Evolutionary conservation across 2,329 filamentous ascomycete genomes (phyloP).

Genomic region (Aspergillus chevalieri): DNA sequence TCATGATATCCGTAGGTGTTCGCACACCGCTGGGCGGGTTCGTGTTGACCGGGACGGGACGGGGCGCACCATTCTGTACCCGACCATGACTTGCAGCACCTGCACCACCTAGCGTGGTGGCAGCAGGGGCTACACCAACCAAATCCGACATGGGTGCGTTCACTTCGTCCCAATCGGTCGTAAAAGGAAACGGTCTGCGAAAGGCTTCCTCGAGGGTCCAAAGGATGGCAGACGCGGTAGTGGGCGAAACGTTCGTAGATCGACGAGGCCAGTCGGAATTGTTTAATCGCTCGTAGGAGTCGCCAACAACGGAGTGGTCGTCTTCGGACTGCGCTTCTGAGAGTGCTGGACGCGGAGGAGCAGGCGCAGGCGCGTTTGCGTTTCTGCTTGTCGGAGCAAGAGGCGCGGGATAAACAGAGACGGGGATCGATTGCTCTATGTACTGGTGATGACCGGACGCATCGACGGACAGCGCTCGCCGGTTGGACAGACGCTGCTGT

Average conservation of each 20-base stretch:
- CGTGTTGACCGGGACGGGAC: conserved; percentile 49
- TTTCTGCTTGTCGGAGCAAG: conserved; percentile 1
- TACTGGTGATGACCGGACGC: conserved; percentile 20
- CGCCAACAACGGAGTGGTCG: conserved; percentile 27
- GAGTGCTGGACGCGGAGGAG: conserved; percentile 22
- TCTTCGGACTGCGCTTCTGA: conserved; percentile 26
- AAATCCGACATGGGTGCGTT: conserved; percentile 89
- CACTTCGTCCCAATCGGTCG: conserved; percentile 77
- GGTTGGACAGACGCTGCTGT: conserved; percentile 30
- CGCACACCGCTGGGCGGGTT: conserved; percentile 57
- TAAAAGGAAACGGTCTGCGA: conserved; percentile 74
- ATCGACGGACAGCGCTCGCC: conserved; percentile 42
- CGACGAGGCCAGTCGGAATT: conserved; percentile 49
- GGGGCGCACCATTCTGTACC: conserved; percentile 52
- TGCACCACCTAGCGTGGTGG: conserved; percentile 3
- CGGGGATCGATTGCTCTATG: conserved; percentile 17
- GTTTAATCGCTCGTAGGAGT: conserved; percentile 24
- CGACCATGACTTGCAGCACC: conserved; percentile 48
- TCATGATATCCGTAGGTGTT: conserved; percentile 87
- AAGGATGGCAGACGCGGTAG: conserved; percentile 83
- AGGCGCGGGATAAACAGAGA: conserved; percentile 19
- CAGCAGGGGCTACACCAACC: conserved; percentile 50
- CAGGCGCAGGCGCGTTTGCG: conserved; percentile 12
- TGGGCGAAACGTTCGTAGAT: conserved; percentile 63
- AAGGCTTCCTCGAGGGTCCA: conserved; percentile 89